Evolutionary conservation across 2,329 filamentous ascomycete species (phyloP).

Genomic region (Chrysosphaeria jannelii): DNA sequence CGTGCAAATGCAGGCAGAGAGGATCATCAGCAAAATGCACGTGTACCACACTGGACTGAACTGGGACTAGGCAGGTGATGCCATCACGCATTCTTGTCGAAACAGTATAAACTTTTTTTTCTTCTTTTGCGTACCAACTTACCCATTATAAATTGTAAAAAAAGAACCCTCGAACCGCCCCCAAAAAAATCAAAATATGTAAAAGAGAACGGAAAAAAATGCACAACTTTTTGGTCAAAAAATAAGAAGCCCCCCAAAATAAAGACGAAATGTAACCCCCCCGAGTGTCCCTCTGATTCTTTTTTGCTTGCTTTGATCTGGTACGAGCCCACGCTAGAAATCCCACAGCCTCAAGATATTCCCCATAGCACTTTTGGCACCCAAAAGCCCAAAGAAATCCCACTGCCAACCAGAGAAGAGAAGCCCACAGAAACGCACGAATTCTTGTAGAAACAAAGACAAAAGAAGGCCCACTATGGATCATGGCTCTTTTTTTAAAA

Average conservation of each 20-base stretch:
- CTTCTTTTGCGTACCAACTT: neutral
- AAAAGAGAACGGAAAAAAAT: neutral
- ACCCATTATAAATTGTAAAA: neutral
- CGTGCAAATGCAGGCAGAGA: too few species aligned
- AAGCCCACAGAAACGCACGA: neutral
- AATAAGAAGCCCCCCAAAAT: neutral
- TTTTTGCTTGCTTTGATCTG: too few species aligned
- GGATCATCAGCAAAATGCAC: neutral
- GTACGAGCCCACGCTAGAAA: too few species aligned
- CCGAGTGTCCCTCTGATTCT: too few species aligned
- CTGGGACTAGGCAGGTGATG: neutral
- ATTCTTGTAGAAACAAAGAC: too few species aligned
- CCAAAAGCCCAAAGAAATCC: neutral
- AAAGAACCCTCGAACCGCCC: neutral
- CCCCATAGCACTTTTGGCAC: neutral
- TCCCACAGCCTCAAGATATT: too few species aligned
- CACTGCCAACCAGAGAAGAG: neutral
- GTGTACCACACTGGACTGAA: neutral
- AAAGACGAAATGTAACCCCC: neutral
- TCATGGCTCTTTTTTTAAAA: slow-evolving; percentile 10
- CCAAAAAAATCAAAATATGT: neutral
- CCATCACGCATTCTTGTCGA: neutral
- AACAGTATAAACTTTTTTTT: neutral
- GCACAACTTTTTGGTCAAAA: neutral
- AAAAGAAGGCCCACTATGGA: too few species aligned